phyloP scores from a whole-genome alignment of 495 filamentous ascomycete species.

The Aspergillus affinis region DNA sequence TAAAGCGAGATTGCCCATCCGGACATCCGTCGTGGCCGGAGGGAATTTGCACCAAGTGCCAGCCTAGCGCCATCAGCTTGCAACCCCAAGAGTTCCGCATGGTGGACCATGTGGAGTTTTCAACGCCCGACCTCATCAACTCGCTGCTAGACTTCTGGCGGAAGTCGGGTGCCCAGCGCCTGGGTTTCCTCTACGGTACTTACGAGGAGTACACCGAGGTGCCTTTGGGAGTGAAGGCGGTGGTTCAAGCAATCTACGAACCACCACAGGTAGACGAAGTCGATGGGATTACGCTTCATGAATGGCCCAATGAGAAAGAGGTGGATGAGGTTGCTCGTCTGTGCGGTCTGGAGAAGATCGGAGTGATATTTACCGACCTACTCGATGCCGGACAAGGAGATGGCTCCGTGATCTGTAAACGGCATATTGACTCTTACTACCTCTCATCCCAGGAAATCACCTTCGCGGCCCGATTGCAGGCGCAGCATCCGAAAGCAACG shows the following conservation, averaged over 20 bases:
- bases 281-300: constrained; percentile 84
- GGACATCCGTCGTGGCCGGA: constrained; percentile 93
- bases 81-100: constrained; percentile 94
- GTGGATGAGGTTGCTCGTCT: constrained; percentile 76
- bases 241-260: constrained; percentile 98
- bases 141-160: constrained; percentile 90
- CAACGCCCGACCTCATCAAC: constrained; percentile 77
- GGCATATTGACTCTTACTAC: constrained; percentile 93
- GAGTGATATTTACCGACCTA: constrained; percentile 94
- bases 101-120: constrained; percentile 98
- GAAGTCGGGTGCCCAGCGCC: constrained; percentile 69
- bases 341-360: constrained; percentile 87
- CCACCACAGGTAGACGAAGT: constrained; percentile 86
- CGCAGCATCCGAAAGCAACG: constrained; percentile 81
- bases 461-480: constrained; percentile 85
- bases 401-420: constrained; percentile 87
- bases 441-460: constrained; percentile 89
- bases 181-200: constrained; percentile 89
- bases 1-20: constrained; percentile 84
- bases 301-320: constrained; percentile 86
- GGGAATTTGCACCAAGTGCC: constrained; percentile 98
- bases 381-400: constrained; percentile 77
- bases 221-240: constrained; percentile 89
- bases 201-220: constrained; percentile 92
- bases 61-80: constrained; percentile 94